These are phyloP conservation scores for Amanita polypyramis DNA, from an alignment of 768 basidiomycete genomes.

Conservation along the genomic window DNA sequence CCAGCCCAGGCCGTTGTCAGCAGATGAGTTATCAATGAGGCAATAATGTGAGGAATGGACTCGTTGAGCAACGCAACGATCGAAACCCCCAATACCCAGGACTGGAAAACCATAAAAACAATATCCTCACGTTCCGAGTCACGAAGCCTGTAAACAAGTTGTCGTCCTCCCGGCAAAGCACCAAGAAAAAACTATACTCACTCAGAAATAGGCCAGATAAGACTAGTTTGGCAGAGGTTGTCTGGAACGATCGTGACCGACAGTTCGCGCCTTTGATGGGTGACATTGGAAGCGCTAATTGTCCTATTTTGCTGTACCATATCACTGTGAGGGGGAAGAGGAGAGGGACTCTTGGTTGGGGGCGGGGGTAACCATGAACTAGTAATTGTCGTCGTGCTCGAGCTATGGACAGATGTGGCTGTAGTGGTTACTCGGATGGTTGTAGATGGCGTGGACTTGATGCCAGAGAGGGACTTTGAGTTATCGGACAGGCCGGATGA, in stretches of 20 bases:
- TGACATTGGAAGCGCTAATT: too few species aligned
- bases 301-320: too few species aligned
- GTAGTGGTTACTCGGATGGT: not conserved
- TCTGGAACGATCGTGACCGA: conserved; percentile 20
- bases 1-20: conserved; percentile 65
- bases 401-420: not conserved
- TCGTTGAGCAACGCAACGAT: conserved; percentile 63
- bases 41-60: conserved; percentile 73
- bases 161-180: not conserved
- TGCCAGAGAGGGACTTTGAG: too few species aligned
- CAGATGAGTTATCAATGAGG: conserved; percentile 63
- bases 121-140: conserved; percentile 73
- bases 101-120: conserved; percentile 67
- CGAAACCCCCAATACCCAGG: conserved; percentile 77
- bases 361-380: not conserved
- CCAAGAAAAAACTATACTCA: conserved; percentile 24
- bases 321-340: not conserved
- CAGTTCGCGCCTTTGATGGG: not conserved
- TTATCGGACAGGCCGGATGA: too few species aligned
- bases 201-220: conserved; percentile 52
- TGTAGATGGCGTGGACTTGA: too few species aligned
- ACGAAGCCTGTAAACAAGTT: conserved; percentile 33
- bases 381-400: not conserved
- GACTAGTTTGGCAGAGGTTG: conserved; percentile 34
- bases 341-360: not conserved